These are phyloP conservation scores for Mycena galopus DNA, from an alignment of 768 basidiomycete species.

Conservation along the genomic window DNA sequence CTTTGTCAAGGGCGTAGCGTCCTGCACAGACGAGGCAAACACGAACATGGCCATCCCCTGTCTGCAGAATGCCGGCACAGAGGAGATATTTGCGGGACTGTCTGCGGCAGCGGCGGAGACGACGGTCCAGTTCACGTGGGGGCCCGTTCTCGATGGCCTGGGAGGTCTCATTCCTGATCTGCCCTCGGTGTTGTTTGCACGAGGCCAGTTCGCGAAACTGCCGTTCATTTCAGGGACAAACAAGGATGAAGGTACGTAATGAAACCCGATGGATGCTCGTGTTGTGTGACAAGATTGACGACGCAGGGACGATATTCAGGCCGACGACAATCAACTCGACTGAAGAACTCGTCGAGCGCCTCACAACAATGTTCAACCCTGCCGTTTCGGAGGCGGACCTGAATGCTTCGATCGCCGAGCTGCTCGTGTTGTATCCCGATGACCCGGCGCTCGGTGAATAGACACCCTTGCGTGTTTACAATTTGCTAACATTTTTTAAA, in stretches of 20 bases:
- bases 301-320: constrained; percentile 48
- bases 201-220: constrained; percentile 50
- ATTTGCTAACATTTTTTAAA: no score
- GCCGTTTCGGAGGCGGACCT: no score
- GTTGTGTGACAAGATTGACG: background rate
- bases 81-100: constrained; percentile 44
- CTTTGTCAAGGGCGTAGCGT: constrained; percentile 45
- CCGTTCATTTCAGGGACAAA: constrained; percentile 60
- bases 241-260: constrained; percentile 33
- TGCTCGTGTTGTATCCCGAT: no score
- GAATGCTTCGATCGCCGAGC: no score
- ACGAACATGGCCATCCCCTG: constrained; percentile 50
- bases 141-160: constrained; percentile 55
- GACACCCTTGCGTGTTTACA: no score
- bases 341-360: constrained; percentile 28
- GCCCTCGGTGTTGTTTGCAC: constrained; percentile 47
- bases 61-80: constrained; percentile 42
- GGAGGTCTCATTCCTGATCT: constrained; percentile 54
- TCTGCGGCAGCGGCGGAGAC: constrained; percentile 38
- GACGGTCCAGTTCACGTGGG: constrained; percentile 43
- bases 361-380: no score
- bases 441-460: no score
- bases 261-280: background rate
- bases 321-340: constrained; percentile 40
- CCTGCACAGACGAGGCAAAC: constrained; percentile 39